phyloP scores from a whole-genome alignment of 176 grass and related monocot genomes.

The Poa annua region DNA sequence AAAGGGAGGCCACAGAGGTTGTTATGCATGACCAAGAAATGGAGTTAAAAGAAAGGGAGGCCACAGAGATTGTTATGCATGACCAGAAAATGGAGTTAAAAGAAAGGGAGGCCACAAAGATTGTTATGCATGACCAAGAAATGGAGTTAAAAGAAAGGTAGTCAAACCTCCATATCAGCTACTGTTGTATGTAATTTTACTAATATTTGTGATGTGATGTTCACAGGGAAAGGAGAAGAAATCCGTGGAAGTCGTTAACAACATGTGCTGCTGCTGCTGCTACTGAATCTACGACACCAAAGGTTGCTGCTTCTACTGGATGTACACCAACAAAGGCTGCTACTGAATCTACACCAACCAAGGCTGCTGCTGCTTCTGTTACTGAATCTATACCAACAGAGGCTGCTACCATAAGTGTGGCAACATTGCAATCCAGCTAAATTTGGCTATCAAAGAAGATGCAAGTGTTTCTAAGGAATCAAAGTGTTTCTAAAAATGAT shows the following conservation, averaged over 20 bases:
- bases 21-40: constrained; percentile 31
- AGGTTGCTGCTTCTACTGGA: not conserved
- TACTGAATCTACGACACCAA: not conserved
- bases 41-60: not conserved
- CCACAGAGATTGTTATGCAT: too few species aligned
- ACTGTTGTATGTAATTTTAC: not conserved
- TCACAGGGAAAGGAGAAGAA: constrained; percentile 2
- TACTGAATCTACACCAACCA: not conserved
- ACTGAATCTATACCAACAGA: not conserved
- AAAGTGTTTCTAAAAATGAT: not conserved
- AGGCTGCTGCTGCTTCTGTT: not conserved
- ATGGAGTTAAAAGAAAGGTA: not conserved
- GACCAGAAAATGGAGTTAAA: too few species aligned
- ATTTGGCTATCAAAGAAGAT: not conserved
- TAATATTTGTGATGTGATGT: not conserved
- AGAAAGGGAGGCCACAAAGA: too few species aligned
- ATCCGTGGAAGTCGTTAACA: not conserved
- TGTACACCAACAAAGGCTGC: not conserved
- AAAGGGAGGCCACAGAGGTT: constrained; percentile 57
- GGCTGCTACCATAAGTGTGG: not conserved
- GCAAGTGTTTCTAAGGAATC: not conserved
- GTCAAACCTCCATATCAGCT: not conserved
- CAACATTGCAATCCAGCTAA: not conserved
- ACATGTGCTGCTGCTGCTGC: not conserved
- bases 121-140: not conserved